phyloP scores from a whole-genome alignment of 129 eudicot species.

The carrot (Daucus carota) region DH1_v3.0 NC_030381.2:27765001-27765500 shows the following conservation, averaged over 20 bases:
- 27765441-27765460: constrained; percentile 50
- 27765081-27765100: too few relatives aligned
- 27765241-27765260: not conserved
- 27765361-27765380: constrained; percentile 74
- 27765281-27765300: constrained; percentile 18
- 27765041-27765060: too few relatives aligned
- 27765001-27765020: too few relatives aligned
- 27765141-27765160: not conserved
- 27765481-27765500: constrained; percentile 73
- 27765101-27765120: too few relatives aligned
- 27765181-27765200: not conserved
- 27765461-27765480: constrained; percentile 79
- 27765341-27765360: constrained; percentile 71
- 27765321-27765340: constrained; percentile 65
- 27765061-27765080: too few relatives aligned
- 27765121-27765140: too few relatives aligned
- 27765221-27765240: constrained; percentile 3
- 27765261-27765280: constrained; percentile 7
- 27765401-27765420: constrained; percentile 82
- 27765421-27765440: constrained; percentile 74
- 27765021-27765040: too few relatives aligned
- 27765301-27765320: constrained; percentile 67
- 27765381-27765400: constrained; percentile 89
- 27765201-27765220: not conserved
- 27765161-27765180: not conserved